Base-by-base conservation (phyloP, 805 yeast genomes). In the Saccharomyces mikatae region DNA sequence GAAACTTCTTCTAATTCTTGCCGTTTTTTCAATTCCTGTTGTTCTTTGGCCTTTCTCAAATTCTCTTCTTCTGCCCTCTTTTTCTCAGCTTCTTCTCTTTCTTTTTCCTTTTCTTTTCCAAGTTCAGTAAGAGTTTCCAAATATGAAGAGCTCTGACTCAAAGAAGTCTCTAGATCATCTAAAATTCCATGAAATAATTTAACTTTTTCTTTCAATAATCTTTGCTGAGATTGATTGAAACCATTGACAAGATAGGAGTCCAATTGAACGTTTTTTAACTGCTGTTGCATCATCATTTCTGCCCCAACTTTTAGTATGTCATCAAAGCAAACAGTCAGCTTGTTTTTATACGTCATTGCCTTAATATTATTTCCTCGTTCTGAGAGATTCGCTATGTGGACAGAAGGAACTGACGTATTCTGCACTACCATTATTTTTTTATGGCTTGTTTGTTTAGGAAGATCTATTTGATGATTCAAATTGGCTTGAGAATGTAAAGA, bases 261-360 rank as follows among this genome's bases (percentile, higher is more conserved):
- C 14, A 67, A 51, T 51, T 67, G 70, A 14, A 68, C 67, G 2
- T 70, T 67, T 50, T 67, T 69, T 47, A 68, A 48, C 55, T 69
- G 73, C 56, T 69, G 71, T 52, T 69, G 71, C 1, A 67, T 60
- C 54, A 69, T 55, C 69, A 69, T 62, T 47, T 71, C 75, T 28
- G 69, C 68, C 2, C 70, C 67, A 13, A 65, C 60, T 49, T 57
- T 63, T 60, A 69, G 54, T 11, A 69, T 65, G 44, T 67, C 71
- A 54, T 69, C 68, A 32, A 68, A 67, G 53, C 71, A 67, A 41
- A 62, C 64, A 3, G 70, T 65, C 17, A 69, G 57, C 54, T 60
- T 65, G 44, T 68, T 69, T 46, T 57, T 63, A 29, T 60, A 56
- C 26, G 32, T 48, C 26, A 13, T 49, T 36, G 44, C 17, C 24